Evolutionary conservation across 1,284 basidiomycete genomes (phyloP), one percentile per base, ranked within the genome.

Genomic region (Polyporus tsugae): DNA sequence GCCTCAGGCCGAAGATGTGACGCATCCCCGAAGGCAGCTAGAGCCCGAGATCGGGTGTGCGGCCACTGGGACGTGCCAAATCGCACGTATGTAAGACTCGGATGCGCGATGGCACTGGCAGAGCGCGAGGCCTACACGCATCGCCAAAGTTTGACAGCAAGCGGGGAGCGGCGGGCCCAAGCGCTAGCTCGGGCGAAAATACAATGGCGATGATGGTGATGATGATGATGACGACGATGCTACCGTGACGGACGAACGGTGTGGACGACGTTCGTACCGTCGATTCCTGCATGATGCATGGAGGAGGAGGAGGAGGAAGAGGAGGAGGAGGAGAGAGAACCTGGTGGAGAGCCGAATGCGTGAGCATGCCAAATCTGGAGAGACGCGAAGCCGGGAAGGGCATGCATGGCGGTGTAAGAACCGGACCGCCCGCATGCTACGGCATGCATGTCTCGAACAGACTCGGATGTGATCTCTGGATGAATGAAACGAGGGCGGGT

Each of bases 371-470:
- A 29, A 49, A 49, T 49, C 46, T n/a, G n/a, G 46, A 49, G 46
- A 49, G 46, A 49, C 17, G 17, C 46, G 46, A 49, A 49, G 46
- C 46, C n/a, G 46, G 17, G 46, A 49, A 49, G 46, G 46, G 46
- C n/a, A 49, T 49, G 46, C n/a, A 49, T 49, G 46, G 46, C 46
- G 46, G 46, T 49, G 46, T 49, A 22, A 4, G 46, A 49, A 49
- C 46, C 46, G 3, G n/a, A 22, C 46, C 46, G 46, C n/a, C n/a
- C n/a, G 46, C 46, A 22, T 49, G n/a, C n/a, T n/a, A n/a, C 46
- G 46, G 52, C 52, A 9, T 29, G 29, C 46, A 53, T 39, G 13
- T 39, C 29, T 33, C 52, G 5, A 17, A 53, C 52, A 33, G 29
- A 25, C n/a, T 7, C 33, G 10, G 52, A 22, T 33, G 29, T n/a